A percentile compares a stretch with the other conserved stretches of the same genome.
Conservation (phyloP, 2,329 filamentous ascomycete genomes). For the Thielaviopsis musarum region DNA sequence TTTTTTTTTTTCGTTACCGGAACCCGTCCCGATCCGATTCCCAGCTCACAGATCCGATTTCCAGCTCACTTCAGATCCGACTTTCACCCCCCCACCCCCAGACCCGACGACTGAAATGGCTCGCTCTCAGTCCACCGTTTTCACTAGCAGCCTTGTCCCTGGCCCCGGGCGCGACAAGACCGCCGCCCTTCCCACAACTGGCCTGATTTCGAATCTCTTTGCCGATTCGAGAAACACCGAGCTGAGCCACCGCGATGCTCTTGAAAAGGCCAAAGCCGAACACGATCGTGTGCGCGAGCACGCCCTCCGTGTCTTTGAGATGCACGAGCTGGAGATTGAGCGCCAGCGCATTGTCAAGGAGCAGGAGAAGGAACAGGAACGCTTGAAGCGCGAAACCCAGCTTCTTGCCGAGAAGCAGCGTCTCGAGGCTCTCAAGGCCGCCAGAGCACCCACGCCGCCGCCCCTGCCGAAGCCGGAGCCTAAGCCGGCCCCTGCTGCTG, state of each 20-base stretch:
- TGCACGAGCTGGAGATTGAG: slow-evolving; percentile 30
- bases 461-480: slow-evolving; percentile 17
- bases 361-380: slow-evolving; percentile 30
- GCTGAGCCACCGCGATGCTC: slow-evolving; percentile 44
- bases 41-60: neutral
- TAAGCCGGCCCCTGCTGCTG: neutral
- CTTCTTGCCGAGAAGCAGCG: slow-evolving; percentile 30
- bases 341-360: slow-evolving; percentile 26
- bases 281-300: slow-evolving; percentile 46
- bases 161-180: slow-evolving; percentile 23
- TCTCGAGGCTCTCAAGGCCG: slow-evolving; percentile 30
- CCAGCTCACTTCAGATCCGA: neutral
- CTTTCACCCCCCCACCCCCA: neutral
- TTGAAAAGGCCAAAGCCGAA: slow-evolving; percentile 46
- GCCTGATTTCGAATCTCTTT: slow-evolving; percentile 43
- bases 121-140: slow-evolving; percentile 4
- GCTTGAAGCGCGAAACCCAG: slow-evolving; percentile 27
- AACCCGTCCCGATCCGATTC: neutral
- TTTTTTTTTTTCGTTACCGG: neutral
- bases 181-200: slow-evolving; percentile 24
- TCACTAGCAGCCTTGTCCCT: slow-evolving; percentile 10
- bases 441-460: slow-evolving; percentile 27
- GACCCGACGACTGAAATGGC: slow-evolving; percentile 1
- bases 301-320: slow-evolving; percentile 30
- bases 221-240: slow-evolving; percentile 44